phyloP scores from a whole-genome alignment of 2,329 filamentous ascomycete genomes.

The Cryoendolithus antarcticus region DNA sequence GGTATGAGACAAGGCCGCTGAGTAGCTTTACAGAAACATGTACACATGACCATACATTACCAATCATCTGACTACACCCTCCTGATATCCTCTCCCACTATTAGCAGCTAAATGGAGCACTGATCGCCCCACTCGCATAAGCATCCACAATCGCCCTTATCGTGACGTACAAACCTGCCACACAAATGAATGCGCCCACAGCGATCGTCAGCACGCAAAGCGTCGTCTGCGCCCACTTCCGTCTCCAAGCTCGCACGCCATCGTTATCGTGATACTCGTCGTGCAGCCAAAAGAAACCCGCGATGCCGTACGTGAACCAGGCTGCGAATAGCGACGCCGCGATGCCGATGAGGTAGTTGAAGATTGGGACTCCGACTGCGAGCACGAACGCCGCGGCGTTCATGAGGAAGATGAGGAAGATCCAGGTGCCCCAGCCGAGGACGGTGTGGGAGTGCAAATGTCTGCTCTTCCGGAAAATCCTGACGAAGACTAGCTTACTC shows the following conservation, averaged over 20 bases:
- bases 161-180: constrained; percentile 36
- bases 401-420: constrained; percentile 32
- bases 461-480: constrained; percentile 33
- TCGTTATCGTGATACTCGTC: constrained; percentile 34
- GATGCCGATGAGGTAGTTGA: constrained; percentile 42
- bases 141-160: constrained; percentile 27
- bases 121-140: constrained; percentile 18
- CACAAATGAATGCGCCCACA: constrained; percentile 36
- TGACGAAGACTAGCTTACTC: constrained; percentile 39
- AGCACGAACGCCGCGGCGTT: constrained; percentile 34
- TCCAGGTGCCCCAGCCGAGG: constrained; percentile 38
- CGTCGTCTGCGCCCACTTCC: constrained; percentile 22
- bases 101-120: constrained; percentile 20
- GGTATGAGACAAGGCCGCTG: too few relatives aligned
- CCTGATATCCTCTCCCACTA: neutral
- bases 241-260: constrained; percentile 15
- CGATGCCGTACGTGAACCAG: constrained; percentile 42
- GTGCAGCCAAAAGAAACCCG: constrained; percentile 41
- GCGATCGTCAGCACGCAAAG: constrained; percentile 32
- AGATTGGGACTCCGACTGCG: constrained; percentile 40
- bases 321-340: constrained; percentile 39
- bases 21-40: too few relatives aligned
- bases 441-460: constrained; percentile 38
- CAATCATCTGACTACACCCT: too few relatives aligned
- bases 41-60: too few relatives aligned